Evolutionary conservation across 192 early-diverging fungal genomes (phyloP).

Genomic region (Dimargaris xerosporica): DNA sequence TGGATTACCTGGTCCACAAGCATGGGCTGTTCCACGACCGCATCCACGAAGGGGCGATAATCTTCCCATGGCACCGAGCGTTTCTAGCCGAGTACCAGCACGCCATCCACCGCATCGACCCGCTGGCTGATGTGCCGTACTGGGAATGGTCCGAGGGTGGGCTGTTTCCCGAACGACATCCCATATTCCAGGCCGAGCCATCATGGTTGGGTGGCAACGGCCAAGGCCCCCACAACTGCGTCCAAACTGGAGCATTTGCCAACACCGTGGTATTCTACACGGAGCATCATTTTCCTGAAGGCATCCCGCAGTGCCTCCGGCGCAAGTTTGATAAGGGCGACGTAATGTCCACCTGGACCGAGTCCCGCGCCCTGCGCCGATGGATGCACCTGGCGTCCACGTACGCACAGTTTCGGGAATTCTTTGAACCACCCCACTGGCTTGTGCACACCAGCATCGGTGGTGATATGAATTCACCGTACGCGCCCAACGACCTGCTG

Average conservation of each 20-base stretch:
- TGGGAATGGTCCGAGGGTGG: constrained; percentile 13
- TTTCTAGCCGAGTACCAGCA: constrained; percentile 7
- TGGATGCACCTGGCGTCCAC: neutral
- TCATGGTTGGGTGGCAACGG: constrained; percentile 11
- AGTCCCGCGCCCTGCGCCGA: neutral
- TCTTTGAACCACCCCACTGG: constrained; percentile 10
- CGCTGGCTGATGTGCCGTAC: constrained; percentile 2
- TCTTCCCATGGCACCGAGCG: constrained; percentile 11
- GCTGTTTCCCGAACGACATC: neutral
- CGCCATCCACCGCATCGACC: neutral
- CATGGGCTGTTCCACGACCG: neutral
- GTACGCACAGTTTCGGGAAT: constrained; percentile 5
- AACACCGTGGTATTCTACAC: neutral
- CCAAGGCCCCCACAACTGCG: neutral
- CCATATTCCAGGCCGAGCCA: constrained; percentile 4
- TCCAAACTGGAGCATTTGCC: constrained; percentile 1
- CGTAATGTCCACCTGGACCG: neutral
- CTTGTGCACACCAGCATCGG: constrained; percentile 9
- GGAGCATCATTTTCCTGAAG: neutral
- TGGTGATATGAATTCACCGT: constrained; percentile 11
- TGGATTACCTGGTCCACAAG: neutral
- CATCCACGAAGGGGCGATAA: constrained; percentile 4
- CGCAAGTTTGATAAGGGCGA: constrained; percentile 8
- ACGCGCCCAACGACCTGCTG: constrained; percentile 24
- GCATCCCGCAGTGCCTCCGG: neutral